Evolutionary conservation across 2,329 filamentous ascomycete genomes (phyloP).

Genomic region (Metarhizium brunneum): DNA sequence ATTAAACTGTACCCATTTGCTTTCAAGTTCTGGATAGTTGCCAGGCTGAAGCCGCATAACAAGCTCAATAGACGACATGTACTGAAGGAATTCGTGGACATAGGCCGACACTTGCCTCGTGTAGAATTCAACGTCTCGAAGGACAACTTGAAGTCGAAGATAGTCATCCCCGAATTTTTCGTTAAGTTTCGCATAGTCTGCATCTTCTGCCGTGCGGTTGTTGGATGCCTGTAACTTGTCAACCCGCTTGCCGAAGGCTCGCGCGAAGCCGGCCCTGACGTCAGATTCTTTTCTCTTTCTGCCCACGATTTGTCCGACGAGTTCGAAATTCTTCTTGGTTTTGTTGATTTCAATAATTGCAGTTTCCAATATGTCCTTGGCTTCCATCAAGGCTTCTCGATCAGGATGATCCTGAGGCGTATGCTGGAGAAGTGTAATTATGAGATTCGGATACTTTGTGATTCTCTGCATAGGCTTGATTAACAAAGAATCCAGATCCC

Average conservation of each 20-base stretch:
- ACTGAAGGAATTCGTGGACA: conserved; percentile 71
- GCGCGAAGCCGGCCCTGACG: conserved; percentile 72
- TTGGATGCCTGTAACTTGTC: conserved; percentile 68
- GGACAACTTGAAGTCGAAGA: conserved; percentile 82
- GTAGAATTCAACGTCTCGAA: conserved; percentile 90
- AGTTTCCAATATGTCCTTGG: conserved; percentile 46
- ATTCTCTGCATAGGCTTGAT: conserved; percentile 96
- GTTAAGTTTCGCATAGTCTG: conserved; percentile 68
- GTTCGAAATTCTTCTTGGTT: conserved; percentile 87
- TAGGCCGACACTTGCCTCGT: conserved; percentile 72
- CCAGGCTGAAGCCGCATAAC: conserved; percentile 66
- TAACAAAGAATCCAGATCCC: conserved; percentile 91
- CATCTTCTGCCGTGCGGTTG: conserved; percentile 61
- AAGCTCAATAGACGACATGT: conserved; percentile 72
- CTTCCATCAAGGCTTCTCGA: conserved; percentile 48
- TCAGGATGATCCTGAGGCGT: conserved; percentile 83
- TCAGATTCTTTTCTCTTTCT: conserved; percentile 84
- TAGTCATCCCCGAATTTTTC: conserved; percentile 90
- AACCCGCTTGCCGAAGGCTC: conserved; percentile 81
- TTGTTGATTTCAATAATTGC: conserved; percentile 86
- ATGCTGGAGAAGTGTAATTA: conserved; percentile 68
- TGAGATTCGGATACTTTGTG: conserved; percentile 83
- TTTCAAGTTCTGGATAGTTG: conserved; percentile 75
- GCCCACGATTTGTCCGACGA: conserved; percentile 80
- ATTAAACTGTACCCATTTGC: conserved; percentile 89